Percentiles rank a stretch among this genome's conserved stretches.
Conservation (phyloP, 176 grass and related monocot genomes). For the Lolium multiflorum region DNA sequence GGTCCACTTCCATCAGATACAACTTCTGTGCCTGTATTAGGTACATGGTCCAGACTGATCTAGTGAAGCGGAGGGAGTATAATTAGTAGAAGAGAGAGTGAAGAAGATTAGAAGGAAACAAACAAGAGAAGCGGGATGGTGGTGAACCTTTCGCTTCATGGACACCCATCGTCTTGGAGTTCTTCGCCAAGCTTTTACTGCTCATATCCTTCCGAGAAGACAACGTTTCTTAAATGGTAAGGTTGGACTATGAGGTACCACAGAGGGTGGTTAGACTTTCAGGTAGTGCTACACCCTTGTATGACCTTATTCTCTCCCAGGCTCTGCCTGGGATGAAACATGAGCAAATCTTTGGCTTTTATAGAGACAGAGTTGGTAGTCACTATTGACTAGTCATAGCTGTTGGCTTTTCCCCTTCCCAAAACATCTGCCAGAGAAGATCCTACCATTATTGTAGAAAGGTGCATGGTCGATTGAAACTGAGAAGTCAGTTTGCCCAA, state of each 20-base stretch:
- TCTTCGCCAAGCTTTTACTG: conserved; percentile 28
- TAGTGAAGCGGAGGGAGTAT: background rate
- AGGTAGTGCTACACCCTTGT: background rate
- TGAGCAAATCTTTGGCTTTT: conserved; percentile 38
- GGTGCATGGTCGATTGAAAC: background rate
- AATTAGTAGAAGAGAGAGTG: conserved; percentile 1
- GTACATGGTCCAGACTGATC: background rate
- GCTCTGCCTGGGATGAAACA: conserved; percentile 22
- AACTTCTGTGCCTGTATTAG: background rate
- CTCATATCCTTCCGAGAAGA: conserved; percentile 30
- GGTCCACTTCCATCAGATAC: conserved; percentile 1
- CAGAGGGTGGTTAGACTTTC: background rate
- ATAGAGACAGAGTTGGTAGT: conserved; percentile 33
- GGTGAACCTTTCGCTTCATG: conserved; percentile 43
- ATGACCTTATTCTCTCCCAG: background rate
- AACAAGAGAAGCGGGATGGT: conserved; percentile 12
- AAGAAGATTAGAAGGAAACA: conserved; percentile 34
- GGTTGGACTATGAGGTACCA: conserved; percentile 7
- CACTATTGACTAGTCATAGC: conserved; percentile 31
- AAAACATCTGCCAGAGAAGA: background rate
- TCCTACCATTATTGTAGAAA: background rate
- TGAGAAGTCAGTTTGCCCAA: background rate
- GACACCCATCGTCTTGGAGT: conserved; percentile 14
- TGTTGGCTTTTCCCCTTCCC: background rate
- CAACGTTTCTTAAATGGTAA: background rate